Percentiles rank a stretch among this genome's conserved stretches.
phyloP scores from a whole-genome alignment of 306 rosid species.

The Prosopis cineraria region DNA sequence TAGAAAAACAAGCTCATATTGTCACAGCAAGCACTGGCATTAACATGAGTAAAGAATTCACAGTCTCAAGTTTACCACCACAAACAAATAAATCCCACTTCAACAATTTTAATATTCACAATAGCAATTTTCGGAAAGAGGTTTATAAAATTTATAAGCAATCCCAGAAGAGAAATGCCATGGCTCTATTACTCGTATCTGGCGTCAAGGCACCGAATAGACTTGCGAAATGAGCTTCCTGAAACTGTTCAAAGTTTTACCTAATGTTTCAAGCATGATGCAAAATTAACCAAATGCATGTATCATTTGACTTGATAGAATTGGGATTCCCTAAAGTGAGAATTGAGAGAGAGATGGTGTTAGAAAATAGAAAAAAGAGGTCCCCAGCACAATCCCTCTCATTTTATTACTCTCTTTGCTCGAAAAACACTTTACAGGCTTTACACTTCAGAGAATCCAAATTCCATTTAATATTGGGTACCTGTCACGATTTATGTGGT shows the following conservation, averaged over 20 bases:
- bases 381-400: neutral
- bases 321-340: neutral
- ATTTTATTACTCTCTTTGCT: neutral
- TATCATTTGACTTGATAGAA: neutral
- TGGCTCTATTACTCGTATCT: neutral
- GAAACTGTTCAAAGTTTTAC: neutral
- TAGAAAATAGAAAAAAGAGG: neutral
- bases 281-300: slow-evolving; percentile 10
- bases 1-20: neutral
- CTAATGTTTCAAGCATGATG: neutral
- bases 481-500: slow-evolving; percentile 2
- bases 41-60: neutral
- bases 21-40: slow-evolving; percentile 11
- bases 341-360: neutral
- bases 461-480: slow-evolving; percentile 2
- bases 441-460: slow-evolving; percentile 14
- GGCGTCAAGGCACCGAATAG: neutral
- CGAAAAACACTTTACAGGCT: neutral
- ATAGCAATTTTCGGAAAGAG: neutral
- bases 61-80: neutral
- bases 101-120: neutral
- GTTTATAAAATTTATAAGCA: neutral
- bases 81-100: neutral
- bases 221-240: neutral
- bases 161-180: neutral